Evolutionary conservation across 306 rosid genomes (phyloP).

Genomic region (Begonia loranthoides): DNA sequence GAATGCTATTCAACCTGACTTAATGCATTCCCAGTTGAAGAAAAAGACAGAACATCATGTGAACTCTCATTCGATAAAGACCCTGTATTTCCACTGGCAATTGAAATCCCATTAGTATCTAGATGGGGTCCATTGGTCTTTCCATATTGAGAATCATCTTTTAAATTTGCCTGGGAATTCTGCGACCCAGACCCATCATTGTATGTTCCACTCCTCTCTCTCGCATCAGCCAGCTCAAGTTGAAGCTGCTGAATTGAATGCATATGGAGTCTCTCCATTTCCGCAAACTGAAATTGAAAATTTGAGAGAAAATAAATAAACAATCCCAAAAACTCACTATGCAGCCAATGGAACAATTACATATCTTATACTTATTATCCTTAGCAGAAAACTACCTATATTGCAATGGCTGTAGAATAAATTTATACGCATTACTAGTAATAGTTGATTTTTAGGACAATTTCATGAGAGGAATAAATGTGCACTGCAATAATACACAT

Average conservation of each 20-base stretch:
- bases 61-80: conserved; percentile 52
- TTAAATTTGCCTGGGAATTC: conserved; percentile 42
- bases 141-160: conserved; percentile 48
- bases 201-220: conserved; percentile 65
- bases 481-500: not conserved
- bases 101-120: conserved; percentile 25
- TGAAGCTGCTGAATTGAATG: conserved; percentile 83
- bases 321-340: not conserved
- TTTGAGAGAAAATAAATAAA: not conserved
- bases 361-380: no score
- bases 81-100: conserved; percentile 48
- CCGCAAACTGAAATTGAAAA: conserved; percentile 54
- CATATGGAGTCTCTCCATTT: conserved; percentile 85
- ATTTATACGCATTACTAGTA: not conserved
- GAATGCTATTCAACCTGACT: conserved; percentile 34
- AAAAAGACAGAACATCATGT: conserved; percentile 45
- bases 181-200: conserved; percentile 64
- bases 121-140: conserved; percentile 58
- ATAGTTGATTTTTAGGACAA: not conserved
- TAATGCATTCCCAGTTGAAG: conserved; percentile 44
- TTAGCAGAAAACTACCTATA: no score
- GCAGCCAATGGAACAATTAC: no score
- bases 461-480: not conserved
- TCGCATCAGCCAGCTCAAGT: conserved; percentile 71
- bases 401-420: no score